Evolutionary conservation across 306 rosid species (phyloP), one percentile per base, ranked within the genome.

Genomic region (Cucurbita moschata): DNA sequence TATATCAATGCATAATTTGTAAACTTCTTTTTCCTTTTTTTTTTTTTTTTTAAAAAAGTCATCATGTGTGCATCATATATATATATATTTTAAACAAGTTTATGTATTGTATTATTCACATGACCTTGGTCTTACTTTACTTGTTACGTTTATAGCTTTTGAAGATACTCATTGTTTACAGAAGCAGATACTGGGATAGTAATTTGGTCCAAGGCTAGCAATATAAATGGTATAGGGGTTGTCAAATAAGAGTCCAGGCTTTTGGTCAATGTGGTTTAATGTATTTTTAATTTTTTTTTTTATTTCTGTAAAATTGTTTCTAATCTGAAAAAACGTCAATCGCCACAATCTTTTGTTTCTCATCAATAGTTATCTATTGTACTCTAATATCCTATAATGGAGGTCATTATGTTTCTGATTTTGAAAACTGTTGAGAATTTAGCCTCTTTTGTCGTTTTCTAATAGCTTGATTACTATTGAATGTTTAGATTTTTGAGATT

Each of bases 401-500:
- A 30, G 44, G 74, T 26, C 8, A 26, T 26, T 69, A 30, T 30
- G 35, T 30, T 30, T 47, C 39, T 26, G 5, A 35, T 23, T 30
- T 69, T 26, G 43, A 39, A 14, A 69, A 69, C 26, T 47, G 46
- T 69, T 8, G 74, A 49, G 42, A 14, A 15, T 50, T 69, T 9
- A 18, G 23, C 71, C 15, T 49, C 18, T 69, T 69, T 50, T 69
- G 8, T 50, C 13, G n/a, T 13, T 7, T 21, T 10, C 18, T 50
- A 70, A 70, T 21, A 35, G 44, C 51, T 37, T 42, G 71, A 62
- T 50, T 62, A n/a, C 26, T 50, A 13, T 63, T 50, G 7, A 52
- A 37, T 64, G 54, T 66, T 78, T 40, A 95, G 99, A 95, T 95
- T 75, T 95, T 86, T 84, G 99, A 91, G 88, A 91, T 95, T 74